phyloP scores from a whole-genome alignment of 495 filamentous ascomycete genomes.

The Chaetomium tenue region DNA sequence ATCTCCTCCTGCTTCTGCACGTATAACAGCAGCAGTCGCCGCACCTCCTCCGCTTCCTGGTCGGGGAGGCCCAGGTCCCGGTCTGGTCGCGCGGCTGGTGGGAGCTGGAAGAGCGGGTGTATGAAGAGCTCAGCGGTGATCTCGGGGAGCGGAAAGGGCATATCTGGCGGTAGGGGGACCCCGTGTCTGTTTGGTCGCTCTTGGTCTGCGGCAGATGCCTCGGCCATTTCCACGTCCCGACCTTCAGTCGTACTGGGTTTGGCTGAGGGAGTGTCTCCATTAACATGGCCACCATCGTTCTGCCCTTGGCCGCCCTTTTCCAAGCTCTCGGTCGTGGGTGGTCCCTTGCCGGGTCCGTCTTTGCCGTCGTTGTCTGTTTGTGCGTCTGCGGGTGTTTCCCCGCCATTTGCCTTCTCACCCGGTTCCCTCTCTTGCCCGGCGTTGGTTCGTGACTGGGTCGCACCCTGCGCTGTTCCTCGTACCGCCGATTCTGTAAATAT shows the following conservation, averaged over 20 bases:
- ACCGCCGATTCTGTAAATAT: neutral
- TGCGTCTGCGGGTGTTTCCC: slow-evolving; percentile 20
- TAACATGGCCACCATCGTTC: slow-evolving; percentile 1
- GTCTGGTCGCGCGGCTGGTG: slow-evolving; percentile 67
- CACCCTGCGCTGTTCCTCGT: neutral
- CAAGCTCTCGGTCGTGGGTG: neutral
- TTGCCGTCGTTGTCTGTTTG: slow-evolving; percentile 15
- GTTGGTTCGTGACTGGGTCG: too few species aligned
- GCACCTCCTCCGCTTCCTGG: slow-evolving; percentile 82
- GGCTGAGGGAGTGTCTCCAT: neutral
- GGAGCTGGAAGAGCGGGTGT: slow-evolving; percentile 82
- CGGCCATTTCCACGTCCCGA: slow-evolving; percentile 51
- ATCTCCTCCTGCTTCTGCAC: slow-evolving; percentile 97
- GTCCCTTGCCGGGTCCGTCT: neutral
- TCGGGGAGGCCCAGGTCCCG: slow-evolving; percentile 76
- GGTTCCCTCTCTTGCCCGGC: slow-evolving; percentile 21
- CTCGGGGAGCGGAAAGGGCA: slow-evolving; percentile 4
- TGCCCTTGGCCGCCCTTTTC: slow-evolving; percentile 7
- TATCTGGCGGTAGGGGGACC: slow-evolving; percentile 3
- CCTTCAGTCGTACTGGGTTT: slow-evolving; percentile 37
- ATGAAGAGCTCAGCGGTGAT: slow-evolving; percentile 56
- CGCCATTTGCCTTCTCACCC: slow-evolving; percentile 20
- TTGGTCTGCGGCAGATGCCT: slow-evolving; percentile 25
- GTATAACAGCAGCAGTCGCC: slow-evolving; percentile 76
- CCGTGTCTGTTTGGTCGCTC: neutral